Base-by-base conservation (phyloP, 164 flowering plant genomes). In the Litsea cubeba region DNA sequence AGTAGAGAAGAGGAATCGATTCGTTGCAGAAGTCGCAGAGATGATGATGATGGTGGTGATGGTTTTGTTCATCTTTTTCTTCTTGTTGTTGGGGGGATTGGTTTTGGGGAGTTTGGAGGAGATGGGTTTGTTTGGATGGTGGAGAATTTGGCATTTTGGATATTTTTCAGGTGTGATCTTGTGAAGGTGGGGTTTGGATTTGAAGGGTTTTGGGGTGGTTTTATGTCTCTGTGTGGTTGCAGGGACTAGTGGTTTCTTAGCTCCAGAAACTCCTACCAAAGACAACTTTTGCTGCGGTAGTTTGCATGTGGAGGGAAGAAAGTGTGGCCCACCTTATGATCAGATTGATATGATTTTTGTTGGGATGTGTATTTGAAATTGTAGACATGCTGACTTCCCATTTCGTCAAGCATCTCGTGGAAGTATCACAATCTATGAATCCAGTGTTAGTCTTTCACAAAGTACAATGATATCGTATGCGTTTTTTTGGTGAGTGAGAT, bases 1-100 rank as follows among this genome's bases (percentile, higher is more conserved):
- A 94, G 87, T 88, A 92, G 2, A 94, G 51, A 0, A 94, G 67
- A 1, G 97, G 96, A 1, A 54, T 76, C 11, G 83, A 54, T 65
- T 82, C 81, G 25, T 81, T 77, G 69, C 98, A 94, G 79, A 83
- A 87, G 76, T 94, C 98, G 74, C 98, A 94, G n/a, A 85, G 74
- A 0, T 87, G 63, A 32, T 15, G 69, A 11, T 66, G 69, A 14
- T 66, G 20, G 12, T 3, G 28, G 5, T 30, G 69, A 6, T 3
- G 15, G 46, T 30, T 66, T 18, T 66, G 40, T 12, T 60, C 23
- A 1, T 58, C 63, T 25, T 70, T 35, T 70, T 12, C 32, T 60
- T 49, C 18, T 11, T 69, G 65, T 49, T 49, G 54, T 2, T 15
- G 71, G 23, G 40, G 71, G 23, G 40, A 11, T 18, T 17, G 46